Evolutionary conservation across 2,329 filamentous ascomycete species (phyloP).

Genomic region (Arthrobotrys pseudoclavata): DNA sequence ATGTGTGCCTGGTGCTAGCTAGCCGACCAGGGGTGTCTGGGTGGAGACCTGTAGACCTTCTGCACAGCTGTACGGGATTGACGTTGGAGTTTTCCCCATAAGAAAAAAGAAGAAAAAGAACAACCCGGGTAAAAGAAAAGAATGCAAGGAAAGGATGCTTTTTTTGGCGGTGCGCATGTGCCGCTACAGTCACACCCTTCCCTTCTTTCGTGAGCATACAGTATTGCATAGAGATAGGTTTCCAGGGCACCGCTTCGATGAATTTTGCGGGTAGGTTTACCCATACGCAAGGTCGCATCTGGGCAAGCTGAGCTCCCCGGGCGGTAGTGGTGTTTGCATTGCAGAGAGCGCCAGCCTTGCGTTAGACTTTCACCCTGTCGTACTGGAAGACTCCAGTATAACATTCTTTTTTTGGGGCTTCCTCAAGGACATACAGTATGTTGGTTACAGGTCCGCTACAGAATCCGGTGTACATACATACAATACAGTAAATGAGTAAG

Average conservation of each 20-base stretch:
- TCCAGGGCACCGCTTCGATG: slow-evolving; percentile 29
- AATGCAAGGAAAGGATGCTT: slow-evolving; percentile 31
- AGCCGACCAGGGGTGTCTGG: slow-evolving; percentile 21
- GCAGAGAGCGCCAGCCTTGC: slow-evolving; percentile 25
- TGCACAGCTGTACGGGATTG: slow-evolving; percentile 15
- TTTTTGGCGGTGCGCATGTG: slow-evolving; percentile 56
- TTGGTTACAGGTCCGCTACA: slow-evolving; percentile 6
- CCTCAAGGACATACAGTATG: background rate
- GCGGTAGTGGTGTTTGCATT: slow-evolving; percentile 19
- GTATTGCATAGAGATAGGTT: slow-evolving; percentile 12
- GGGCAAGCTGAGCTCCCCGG: slow-evolving; percentile 47
- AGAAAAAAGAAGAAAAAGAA: background rate
- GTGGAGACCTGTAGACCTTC: slow-evolving; percentile 40
- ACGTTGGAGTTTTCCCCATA: slow-evolving; percentile 29
- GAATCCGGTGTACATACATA: slow-evolving; percentile 2
- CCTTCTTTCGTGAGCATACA: background rate
- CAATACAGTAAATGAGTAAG: slow-evolving; percentile 24
- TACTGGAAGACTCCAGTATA: slow-evolving; percentile 4
- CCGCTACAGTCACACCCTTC: slow-evolving; percentile 30
- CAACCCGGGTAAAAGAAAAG: slow-evolving; percentile 23
- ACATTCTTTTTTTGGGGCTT: slow-evolving; percentile 6
- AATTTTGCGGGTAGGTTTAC: slow-evolving; percentile 18
- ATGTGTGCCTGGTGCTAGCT: slow-evolving; percentile 23
- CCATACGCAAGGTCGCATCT: slow-evolving; percentile 31
- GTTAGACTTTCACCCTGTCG: background rate